phyloP scores from a whole-genome alignment of 2,329 filamentous ascomycete species.

The Fusarium ambrosium region DNA sequence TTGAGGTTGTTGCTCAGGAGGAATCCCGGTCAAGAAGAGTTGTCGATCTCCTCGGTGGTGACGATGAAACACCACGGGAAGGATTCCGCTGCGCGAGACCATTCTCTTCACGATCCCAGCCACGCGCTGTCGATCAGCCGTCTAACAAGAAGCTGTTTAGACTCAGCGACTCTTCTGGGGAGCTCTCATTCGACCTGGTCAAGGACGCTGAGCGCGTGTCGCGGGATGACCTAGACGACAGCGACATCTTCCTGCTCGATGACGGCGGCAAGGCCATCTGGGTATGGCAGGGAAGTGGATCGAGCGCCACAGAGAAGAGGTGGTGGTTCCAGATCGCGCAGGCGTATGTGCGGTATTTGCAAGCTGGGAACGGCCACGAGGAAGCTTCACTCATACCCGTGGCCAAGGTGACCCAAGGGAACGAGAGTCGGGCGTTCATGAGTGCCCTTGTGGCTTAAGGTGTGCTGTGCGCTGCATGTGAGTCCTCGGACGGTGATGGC shows the following conservation, averaged over 20 bases:
- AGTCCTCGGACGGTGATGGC: neutral
- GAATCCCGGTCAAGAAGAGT: conserved; percentile 69
- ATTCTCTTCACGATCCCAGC: conserved; percentile 48
- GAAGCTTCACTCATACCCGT: conserved; percentile 63
- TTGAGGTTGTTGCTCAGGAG: conserved; percentile 73
- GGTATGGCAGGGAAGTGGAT: conserved; percentile 74
- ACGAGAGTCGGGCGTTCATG: conserved; percentile 67
- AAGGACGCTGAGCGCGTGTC: conserved; percentile 65
- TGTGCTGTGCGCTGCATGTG: neutral
- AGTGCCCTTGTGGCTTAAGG: conserved; percentile 55
- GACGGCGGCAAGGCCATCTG: conserved; percentile 70
- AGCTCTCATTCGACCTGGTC: conserved; percentile 69
- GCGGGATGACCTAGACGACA: conserved; percentile 65
- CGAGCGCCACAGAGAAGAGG: conserved; percentile 70
- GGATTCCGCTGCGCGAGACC: conserved; percentile 60
- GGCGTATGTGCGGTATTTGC: conserved; percentile 63
- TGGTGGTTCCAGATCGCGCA: conserved; percentile 73
- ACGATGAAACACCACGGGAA: conserved; percentile 54
- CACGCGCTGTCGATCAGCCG: conserved; percentile 31
- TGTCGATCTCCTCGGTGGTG: conserved; percentile 68
- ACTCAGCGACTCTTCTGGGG: conserved; percentile 72
- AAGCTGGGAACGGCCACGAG: conserved; percentile 47
- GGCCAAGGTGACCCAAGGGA: conserved; percentile 69
- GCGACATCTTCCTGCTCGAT: conserved; percentile 74
- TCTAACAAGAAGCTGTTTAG: conserved; percentile 66